Evolutionary conservation across 73 alveolate species (phyloP), one percentile per base, ranked within the genome.

Genomic region (Paramecium primaurelia): DNA sequence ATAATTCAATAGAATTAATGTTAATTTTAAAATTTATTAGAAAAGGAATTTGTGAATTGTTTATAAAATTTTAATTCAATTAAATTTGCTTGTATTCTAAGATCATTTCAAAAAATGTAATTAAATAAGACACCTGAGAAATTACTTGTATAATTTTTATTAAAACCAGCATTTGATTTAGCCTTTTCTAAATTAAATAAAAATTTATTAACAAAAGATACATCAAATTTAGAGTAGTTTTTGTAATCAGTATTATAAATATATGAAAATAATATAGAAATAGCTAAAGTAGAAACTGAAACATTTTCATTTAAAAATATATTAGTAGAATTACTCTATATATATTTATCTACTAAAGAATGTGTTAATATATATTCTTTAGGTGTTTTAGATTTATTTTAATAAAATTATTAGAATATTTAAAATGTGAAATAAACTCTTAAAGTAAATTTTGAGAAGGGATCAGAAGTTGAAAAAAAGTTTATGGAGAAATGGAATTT

Each of bases 401-500:
- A 80, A 49, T 49, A 80, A 18, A 80, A 80, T n/a, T 80, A 32
- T 49, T 45, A 42, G 91, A 45, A 45, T 32, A 80, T 80, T 18
- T 45, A 20, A n/a, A 49, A 80, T 20, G 2, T 80, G 8, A 80
- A 80, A 80, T 36, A 40, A 47, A 32, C 49, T 11, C 58, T 80
- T 18, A 25, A 80, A 45, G 91, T 80, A 25, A 25, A 26, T 42
- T 80, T 80, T 75, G 88, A 75, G 30, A 80, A 47, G 16, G 75
- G 91, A 45, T 80, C 71, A 44, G 73, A 42, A 2, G 58, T 80
- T 1, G 91, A 80, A 49, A 80, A 80, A 36, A 80, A 47, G 38
- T 80, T 80, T 49, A 22, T 80, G 32, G 91, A 80, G 12, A 80
- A 80, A 80, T 80, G 91, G 91, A 80, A 80, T 80, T 80, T 80